Evolutionary conservation across 176 grass and related monocot species (phyloP), one percentile per base, ranked within the genome.

Genomic region (Zoysia pacifica): DNA sequence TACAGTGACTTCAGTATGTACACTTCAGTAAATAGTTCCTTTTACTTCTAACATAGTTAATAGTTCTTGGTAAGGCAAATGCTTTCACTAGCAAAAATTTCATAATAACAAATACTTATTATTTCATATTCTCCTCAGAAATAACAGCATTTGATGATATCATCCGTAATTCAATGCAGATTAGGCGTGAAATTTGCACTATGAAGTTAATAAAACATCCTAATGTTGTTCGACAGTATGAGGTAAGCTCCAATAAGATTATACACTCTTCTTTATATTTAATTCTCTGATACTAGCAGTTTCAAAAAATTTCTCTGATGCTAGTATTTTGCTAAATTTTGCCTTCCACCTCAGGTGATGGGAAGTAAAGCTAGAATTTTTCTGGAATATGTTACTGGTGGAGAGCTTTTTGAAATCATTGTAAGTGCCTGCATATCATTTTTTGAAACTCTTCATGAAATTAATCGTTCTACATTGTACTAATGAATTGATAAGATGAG

Each of bases 121-220:
- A 67, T 3, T 39, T 11, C 28, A 28, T 28, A 7, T 54, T 54
- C 6, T 54, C 3, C 18, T 6, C 15, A 15, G 11, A 54, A 54
- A 54, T 76, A 10, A 81, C 65, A 76, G n/a, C n/a, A 13, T 68
- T 40, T 78, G 35, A 73, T 91, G 45, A 79, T 48, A 75, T 47
- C 9, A 16, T 82, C 73, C 14, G 82, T 39, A 70, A 82, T 47
- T 85, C 36, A 64, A 66, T 93, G 93, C 93, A 99, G 96, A 99
- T 99, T 77, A 93, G 88, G 81, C 81, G 96, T 36, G 96, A 99
- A 77, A 95, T 99, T 74, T 93, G 92, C 43, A 99, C 89, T 41
- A 99, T 99, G 96, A 99, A 99, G 86, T 82, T 95, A 88, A 87
- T 99, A 77, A 89, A 84, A 65, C 96, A 99, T 91, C 96, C 96